Conservation (phyloP, 2,329 filamentous ascomycete genomes). For the Harringtonia lauricola region DNA sequence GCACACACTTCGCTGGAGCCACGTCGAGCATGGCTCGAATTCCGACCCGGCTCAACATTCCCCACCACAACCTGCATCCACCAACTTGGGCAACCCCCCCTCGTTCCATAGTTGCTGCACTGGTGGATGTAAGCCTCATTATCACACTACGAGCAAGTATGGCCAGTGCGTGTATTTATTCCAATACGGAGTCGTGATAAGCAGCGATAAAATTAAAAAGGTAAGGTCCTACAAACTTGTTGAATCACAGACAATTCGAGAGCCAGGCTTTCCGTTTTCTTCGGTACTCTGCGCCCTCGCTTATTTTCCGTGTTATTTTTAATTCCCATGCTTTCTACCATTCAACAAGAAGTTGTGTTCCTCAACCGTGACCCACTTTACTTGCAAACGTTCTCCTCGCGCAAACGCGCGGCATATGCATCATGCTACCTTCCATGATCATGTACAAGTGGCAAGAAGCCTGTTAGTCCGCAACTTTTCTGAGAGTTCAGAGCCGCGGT, state of each 20-base stretch:
- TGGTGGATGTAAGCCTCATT: neutral
- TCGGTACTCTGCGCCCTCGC: neutral
- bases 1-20: constrained; percentile 19
- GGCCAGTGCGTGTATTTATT: no score
- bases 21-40: constrained; percentile 23
- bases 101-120: neutral
- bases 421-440: constrained; percentile 1
- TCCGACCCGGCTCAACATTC: constrained; percentile 14
- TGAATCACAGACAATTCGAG: no score
- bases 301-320: neutral
- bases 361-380: neutral
- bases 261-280: neutral
- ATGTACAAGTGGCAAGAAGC: neutral
- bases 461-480: neutral
- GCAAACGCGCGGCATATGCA: constrained; percentile 2
- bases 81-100: neutral
- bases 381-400: neutral
- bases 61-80: constrained; percentile 5
- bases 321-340: no score
- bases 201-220: no score
- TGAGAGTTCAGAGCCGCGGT: no score
- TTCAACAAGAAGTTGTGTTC: neutral
- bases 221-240: no score
- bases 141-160: neutral
- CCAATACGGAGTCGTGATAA: no score